These are phyloP conservation scores for Echria macrotheca DNA, from an alignment of 495 filamentous ascomycete genomes.

Conservation along the genomic window DNA sequence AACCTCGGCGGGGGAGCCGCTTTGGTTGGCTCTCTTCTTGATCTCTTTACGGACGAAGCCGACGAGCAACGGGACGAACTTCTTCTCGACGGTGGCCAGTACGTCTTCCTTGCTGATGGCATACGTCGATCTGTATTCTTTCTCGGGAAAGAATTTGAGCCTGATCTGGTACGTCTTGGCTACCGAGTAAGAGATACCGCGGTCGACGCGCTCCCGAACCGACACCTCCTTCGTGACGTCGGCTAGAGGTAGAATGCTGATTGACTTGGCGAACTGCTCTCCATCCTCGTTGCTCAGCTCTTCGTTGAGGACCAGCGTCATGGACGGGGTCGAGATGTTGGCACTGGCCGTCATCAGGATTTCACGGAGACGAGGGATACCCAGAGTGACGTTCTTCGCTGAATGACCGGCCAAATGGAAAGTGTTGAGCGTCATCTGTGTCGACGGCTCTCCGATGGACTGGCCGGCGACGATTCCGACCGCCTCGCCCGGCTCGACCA, in stretches of 20 bases:
- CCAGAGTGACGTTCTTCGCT: constrained; percentile 96
- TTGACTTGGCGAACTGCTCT: constrained; percentile 83
- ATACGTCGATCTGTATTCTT: constrained; percentile 80
- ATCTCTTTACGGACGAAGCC: constrained; percentile 66
- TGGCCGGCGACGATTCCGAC: constrained; percentile 96
- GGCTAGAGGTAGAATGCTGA: constrained; percentile 80
- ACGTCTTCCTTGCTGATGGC: constrained; percentile 76
- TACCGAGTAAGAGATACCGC: constrained; percentile 55
- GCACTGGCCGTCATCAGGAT: constrained; percentile 96
- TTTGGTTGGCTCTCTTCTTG: constrained; percentile 65
- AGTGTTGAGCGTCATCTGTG: constrained; percentile 99
- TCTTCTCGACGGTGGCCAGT: constrained; percentile 66
- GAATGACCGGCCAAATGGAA: constrained; percentile 99
- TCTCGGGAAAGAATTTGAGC: constrained; percentile 73
- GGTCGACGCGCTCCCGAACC: constrained; percentile 69
- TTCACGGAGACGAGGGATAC: constrained; percentile 95
- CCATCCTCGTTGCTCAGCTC: constrained; percentile 64
- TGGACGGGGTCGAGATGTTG: constrained; percentile 81
- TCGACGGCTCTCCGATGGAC: constrained; percentile 94
- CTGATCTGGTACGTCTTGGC: constrained; percentile 82
- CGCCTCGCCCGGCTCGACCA: constrained; percentile 96
- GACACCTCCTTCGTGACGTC: constrained; percentile 80
- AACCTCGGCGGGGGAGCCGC: constrained; percentile 70
- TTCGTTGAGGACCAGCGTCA: constrained; percentile 76
- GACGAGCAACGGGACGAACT: constrained; percentile 67